Conservation (phyloP, 768 basidiomycete genomes). For the Collybia nuda region DNA sequence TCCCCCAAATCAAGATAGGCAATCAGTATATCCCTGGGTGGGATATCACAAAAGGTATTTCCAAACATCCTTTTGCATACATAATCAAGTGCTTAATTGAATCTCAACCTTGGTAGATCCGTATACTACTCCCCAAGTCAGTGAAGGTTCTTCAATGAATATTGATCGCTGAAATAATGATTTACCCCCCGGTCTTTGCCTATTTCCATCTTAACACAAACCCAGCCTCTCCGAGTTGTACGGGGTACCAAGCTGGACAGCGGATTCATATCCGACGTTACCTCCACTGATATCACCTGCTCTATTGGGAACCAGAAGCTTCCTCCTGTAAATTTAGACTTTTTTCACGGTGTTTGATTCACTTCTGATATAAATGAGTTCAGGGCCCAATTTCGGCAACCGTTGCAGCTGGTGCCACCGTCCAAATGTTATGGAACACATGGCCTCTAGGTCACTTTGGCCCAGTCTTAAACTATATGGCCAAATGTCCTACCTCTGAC, state of each 20-base stretch:
- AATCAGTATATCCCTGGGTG: slow-evolving; percentile 12
- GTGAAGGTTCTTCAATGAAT: too few species aligned
- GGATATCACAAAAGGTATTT: slow-evolving; percentile 3
- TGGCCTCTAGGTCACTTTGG: slow-evolving; percentile 40
- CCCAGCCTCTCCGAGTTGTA: slow-evolving; percentile 31
- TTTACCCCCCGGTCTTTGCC: too few species aligned
- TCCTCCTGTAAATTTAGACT: slow-evolving; percentile 23
- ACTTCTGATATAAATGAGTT: too few species aligned
- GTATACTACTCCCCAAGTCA: slow-evolving; percentile 30
- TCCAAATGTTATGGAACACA: slow-evolving; percentile 36
- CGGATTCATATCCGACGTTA: slow-evolving; percentile 29
- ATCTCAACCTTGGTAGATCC: slow-evolving; percentile 17
- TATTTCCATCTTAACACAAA: too few species aligned
- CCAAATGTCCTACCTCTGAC: slow-evolving; percentile 30
- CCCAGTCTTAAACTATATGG: slow-evolving; percentile 39
- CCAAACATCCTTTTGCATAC: neutral
- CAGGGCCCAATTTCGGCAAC: slow-evolving; percentile 36
- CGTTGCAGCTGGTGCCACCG: slow-evolving; percentile 35
- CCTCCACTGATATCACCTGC: slow-evolving; percentile 34
- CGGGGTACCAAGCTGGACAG: slow-evolving; percentile 34
- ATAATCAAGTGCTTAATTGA: too few species aligned
- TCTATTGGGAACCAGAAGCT: slow-evolving; percentile 36
- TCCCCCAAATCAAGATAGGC: slow-evolving; percentile 13
- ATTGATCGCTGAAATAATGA: too few species aligned
- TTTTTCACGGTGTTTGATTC: too few species aligned